Base-by-base conservation (phyloP, 345 rosid species). In the Triadica sebifera region DNA sequence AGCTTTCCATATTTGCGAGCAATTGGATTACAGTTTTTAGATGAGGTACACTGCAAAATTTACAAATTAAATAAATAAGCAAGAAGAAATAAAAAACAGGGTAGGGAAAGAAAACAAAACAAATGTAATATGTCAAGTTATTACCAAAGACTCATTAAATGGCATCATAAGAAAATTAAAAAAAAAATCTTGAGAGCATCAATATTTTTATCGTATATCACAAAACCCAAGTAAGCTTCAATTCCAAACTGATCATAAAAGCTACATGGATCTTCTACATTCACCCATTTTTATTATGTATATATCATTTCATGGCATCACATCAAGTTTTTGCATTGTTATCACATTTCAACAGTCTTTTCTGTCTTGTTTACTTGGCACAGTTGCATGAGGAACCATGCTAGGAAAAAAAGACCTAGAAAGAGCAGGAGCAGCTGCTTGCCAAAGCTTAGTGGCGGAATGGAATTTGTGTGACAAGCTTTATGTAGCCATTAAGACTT, bases 1-100 rank as follows among this genome's bases (percentile, higher is more conserved):
- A 79, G 77, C 77, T 81, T 77, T 86, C 95, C 90, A 90, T 88
- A 61, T 90, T 86, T 6, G 76, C 81, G 38, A 90, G 91, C 25
- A 90, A 77, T 78, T 88, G 91, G 53, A 72, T 41, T 43, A 85
- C 89, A 11, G 91, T 87, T 84, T 76, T 74, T 59, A 89, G 81
- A 83, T 86, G 91, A 64, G 93, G 87, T 72, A 78, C 85, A 37
- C 93, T 90, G 89, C 78, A 82, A 69, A 79, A 47, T 34, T 70
- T 34, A 63, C 12, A 60, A 57, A 29, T 60, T 47, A 73, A 24
- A 71, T 63, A 76, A 72, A 60, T 46, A 69, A 64, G 13, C 41
- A 43, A 19, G 12, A 12, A 15, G 34, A 51, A 34, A 15, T 37
- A 64, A 34, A 0, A n/a, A 25, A 12, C 8, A 12, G 0, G 8